phyloP scores from a whole-genome alignment of 768 basidiomycete genomes.

The Wakefieldia striispora region DNA sequence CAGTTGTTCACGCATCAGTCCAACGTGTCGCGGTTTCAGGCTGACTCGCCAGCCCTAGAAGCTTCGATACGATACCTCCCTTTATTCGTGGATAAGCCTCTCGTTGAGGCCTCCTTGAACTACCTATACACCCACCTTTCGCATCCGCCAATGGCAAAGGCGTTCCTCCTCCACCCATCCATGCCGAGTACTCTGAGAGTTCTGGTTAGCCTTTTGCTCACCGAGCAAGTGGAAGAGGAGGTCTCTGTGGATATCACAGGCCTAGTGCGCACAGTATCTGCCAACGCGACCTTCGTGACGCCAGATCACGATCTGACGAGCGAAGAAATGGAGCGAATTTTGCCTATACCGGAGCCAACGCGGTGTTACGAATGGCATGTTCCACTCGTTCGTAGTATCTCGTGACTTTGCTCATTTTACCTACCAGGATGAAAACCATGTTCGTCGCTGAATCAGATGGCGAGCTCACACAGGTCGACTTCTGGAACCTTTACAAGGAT shows the following conservation, averaged over 20 bases:
- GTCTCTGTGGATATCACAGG: constrained; percentile 63
- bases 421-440: constrained; percentile 83
- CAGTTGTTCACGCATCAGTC: constrained; percentile 58
- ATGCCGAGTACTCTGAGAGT: constrained; percentile 71
- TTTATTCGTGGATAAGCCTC: constrained; percentile 62
- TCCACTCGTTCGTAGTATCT: neutral
- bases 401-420: constrained; percentile 10
- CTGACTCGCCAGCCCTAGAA: constrained; percentile 57
- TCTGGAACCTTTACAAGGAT: constrained; percentile 93
- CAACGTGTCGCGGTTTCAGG: constrained; percentile 52
- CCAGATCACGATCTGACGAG: constrained; percentile 65
- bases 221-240: constrained; percentile 71
- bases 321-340: constrained; percentile 63
- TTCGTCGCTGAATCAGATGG: constrained; percentile 74
- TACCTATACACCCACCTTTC: constrained; percentile 76
- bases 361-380: constrained; percentile 81
- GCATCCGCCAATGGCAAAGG: constrained; percentile 70
- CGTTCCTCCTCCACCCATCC: constrained; percentile 67
- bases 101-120: constrained; percentile 71
- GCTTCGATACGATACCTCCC: constrained; percentile 73
- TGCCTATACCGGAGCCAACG: constrained; percentile 66
- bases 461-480: constrained; percentile 89
- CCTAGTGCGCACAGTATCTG: constrained; percentile 55
- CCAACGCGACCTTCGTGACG: constrained; percentile 43
- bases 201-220: constrained; percentile 62